A percentile compares a stretch with the other conserved stretches of the same genome.
Evolutionary conservation across 2,329 filamentous ascomycete species (phyloP).

Genomic region (Ophiocordyceps camponoti-floridani): DNA sequence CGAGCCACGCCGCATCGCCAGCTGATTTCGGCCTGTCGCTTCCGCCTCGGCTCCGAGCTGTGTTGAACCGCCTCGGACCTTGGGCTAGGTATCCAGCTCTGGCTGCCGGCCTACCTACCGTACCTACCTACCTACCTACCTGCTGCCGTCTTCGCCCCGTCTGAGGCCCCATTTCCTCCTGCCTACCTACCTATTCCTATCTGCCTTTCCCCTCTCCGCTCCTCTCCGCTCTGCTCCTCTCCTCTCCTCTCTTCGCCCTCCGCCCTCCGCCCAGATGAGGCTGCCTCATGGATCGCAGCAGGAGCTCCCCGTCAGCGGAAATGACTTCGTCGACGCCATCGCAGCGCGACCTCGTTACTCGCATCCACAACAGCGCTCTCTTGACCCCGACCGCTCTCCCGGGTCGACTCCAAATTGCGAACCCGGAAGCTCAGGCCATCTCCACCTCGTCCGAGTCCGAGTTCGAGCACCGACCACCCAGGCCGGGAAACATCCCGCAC

Average conservation of each 20-base stretch:
- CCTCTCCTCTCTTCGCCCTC: background rate
- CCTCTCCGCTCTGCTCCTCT: background rate
- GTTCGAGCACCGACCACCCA: conserved; percentile 15
- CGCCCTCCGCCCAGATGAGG: background rate
- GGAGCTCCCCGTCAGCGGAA: background rate
- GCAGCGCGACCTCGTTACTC: conserved; percentile 15
- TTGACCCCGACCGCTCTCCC: conserved; percentile 13
- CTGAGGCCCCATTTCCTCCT: background rate
- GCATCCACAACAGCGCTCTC: conserved; percentile 17
- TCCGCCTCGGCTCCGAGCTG: background rate
- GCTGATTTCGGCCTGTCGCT: too few relatives aligned
- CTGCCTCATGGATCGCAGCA: background rate
- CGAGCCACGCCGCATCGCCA: too few relatives aligned
- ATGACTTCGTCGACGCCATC: conserved; percentile 14
- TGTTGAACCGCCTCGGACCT: too few relatives aligned
- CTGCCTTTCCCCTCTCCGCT: background rate
- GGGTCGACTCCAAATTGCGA: conserved; percentile 10
- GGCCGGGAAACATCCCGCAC: conserved; percentile 5
- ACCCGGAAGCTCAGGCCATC: conserved; percentile 17
- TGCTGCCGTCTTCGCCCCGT: background rate
- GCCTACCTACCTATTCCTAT: background rate
- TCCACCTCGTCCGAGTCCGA: conserved; percentile 28
- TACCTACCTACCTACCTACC: background rate
- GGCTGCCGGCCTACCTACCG: background rate
- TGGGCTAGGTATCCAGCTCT: background rate